Evolutionary conservation across 2,329 filamentous ascomycete species (phyloP).

Genomic region (Exophiala phaeomuriformis): DNA sequence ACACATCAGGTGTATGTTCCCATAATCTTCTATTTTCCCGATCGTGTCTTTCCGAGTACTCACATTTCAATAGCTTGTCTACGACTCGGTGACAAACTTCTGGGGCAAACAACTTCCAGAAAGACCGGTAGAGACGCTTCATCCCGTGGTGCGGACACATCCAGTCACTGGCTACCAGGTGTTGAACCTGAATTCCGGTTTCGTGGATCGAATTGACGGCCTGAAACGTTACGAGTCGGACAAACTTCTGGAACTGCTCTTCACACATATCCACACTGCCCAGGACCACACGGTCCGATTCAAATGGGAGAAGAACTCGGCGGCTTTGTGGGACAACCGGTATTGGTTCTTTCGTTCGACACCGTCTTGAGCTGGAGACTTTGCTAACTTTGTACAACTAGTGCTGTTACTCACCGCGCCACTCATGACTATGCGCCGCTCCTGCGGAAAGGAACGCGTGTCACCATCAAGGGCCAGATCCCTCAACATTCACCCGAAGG

Average conservation of each 20-base stretch:
- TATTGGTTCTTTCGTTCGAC: not conserved
- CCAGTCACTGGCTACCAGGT: conserved; percentile 26
- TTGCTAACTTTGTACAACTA: no score
- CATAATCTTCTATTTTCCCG: not conserved
- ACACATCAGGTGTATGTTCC: conserved; percentile 29
- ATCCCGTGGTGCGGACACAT: conserved; percentile 27
- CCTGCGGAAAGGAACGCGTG: no score
- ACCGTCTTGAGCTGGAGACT: no score
- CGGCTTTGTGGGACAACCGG: conserved; percentile 47
- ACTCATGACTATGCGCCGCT: no score
- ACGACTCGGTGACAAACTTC: conserved; percentile 37
- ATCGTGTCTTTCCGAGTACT: not conserved
- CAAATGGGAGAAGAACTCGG: conserved; percentile 46
- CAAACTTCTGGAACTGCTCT: conserved; percentile 24
- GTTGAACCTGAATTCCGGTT: conserved; percentile 28
- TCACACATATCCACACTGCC: conserved; percentile 42
- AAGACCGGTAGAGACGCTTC: conserved; percentile 17
- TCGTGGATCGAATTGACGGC: conserved; percentile 45
- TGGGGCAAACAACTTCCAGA: conserved; percentile 23
- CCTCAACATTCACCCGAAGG: no score
- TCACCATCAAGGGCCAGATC: no score
- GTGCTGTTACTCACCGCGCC: no score
- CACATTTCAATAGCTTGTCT: not conserved
- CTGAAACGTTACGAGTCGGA: conserved; percentile 43
- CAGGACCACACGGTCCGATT: conserved; percentile 46